Percentiles rank a stretch among this genome's conserved stretches.
phyloP scores from a whole-genome alignment of 2,329 filamentous ascomycete species.

The Botrytis hyacinthi region DNA sequence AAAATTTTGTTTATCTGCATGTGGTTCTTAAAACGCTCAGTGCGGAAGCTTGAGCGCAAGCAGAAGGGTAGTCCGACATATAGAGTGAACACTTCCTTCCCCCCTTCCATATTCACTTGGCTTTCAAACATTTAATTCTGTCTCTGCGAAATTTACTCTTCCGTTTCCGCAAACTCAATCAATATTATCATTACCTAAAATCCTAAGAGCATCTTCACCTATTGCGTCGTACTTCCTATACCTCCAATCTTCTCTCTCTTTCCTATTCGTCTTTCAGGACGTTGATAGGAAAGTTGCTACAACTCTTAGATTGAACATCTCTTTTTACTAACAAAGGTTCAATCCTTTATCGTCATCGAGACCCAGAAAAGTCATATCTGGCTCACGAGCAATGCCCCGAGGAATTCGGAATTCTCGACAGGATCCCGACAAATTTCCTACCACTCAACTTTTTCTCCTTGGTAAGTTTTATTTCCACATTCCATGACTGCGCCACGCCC shows the following conservation, averaged over 20 bases:
- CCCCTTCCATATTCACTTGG: not conserved
- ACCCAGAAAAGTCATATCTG: constrained; percentile 30
- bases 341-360: not conserved
- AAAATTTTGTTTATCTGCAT: not conserved
- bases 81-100: constrained; percentile 14
- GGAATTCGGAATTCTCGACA: constrained; percentile 42
- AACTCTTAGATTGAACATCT: not conserved
- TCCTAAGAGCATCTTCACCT: not conserved
- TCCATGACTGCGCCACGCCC: constrained; percentile 15
- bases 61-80: constrained; percentile 5
- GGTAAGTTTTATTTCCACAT: constrained; percentile 53
- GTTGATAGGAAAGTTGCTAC: not conserved
- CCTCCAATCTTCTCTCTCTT: not conserved
- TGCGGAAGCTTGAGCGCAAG: constrained; percentile 16
- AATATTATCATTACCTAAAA: not conserved
- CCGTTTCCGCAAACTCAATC: constrained; percentile 8
- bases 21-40: constrained; percentile 8
- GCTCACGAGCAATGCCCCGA: constrained; percentile 32
- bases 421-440: constrained; percentile 74
- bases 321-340: not conserved
- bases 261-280: constrained; percentile 4
- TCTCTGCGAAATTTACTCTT: not conserved
- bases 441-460: constrained; percentile 77
- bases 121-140: not conserved
- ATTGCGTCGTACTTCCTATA: not conserved